These are phyloP conservation scores for Boletellus emodensis DNA, from an alignment of 768 basidiomycete species.

Conservation along the genomic window DNA sequence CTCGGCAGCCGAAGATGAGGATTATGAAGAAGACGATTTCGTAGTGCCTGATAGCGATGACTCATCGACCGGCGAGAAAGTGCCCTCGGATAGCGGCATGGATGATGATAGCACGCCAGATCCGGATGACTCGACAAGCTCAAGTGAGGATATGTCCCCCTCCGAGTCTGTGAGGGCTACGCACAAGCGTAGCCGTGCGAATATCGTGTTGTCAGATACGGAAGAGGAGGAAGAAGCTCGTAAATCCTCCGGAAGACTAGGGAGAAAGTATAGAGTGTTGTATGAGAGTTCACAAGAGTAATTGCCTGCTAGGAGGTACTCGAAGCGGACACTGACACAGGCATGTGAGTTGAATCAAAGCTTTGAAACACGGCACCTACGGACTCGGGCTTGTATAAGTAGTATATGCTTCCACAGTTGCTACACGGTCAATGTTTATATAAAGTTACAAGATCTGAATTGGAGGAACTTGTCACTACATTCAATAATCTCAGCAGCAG, in stretches of 20 bases:
- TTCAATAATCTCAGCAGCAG: too few relatives aligned
- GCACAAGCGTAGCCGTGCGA: neutral
- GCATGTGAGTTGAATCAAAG: too few relatives aligned
- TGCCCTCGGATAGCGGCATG: neutral
- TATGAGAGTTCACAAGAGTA: neutral
- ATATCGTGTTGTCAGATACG: constrained; percentile 3
- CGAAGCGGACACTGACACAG: neutral
- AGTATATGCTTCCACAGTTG: too few relatives aligned
- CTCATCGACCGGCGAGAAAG: neutral
- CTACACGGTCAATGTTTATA: too few relatives aligned
- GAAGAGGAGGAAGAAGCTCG: neutral
- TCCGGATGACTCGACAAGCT: neutral
- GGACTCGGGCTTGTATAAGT: too few relatives aligned
- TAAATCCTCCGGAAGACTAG: neutral
- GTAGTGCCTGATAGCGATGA: constrained; percentile 3
- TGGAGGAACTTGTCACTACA: too few relatives aligned
- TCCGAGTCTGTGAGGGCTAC: neutral
- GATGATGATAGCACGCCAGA: neutral
- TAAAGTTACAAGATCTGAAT: too few relatives aligned
- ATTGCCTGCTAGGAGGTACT: neutral
- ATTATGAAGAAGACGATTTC: constrained; percentile 7
- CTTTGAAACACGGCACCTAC: too few relatives aligned
- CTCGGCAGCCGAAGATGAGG: constrained; percentile 9
- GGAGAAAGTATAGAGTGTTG: constrained; percentile 5
- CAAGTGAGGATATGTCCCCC: neutral